phyloP scores from a whole-genome alignment of 345 rosid species.

The Corymbia maculata region DNA sequence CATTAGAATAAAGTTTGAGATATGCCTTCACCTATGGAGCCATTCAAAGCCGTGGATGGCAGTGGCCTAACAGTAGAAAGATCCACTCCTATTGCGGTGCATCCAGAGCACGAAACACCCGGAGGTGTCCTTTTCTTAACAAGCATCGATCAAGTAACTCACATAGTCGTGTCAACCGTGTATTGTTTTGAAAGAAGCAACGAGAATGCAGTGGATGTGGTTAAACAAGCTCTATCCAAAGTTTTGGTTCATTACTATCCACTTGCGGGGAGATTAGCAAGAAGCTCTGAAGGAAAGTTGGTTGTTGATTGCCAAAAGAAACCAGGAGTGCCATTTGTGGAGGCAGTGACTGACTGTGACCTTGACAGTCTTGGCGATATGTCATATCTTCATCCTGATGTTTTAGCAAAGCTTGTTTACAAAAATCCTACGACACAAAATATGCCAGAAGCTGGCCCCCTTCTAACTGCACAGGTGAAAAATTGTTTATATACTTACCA shows the following conservation, averaged over 20 bases:
- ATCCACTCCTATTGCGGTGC: not conserved
- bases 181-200: not conserved
- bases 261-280: constrained; percentile 47
- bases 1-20: not conserved
- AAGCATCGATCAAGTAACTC: not conserved
- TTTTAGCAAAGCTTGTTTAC: not conserved
- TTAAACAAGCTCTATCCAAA: constrained; percentile 42
- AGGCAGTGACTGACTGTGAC: constrained; percentile 20
- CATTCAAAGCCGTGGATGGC: not conserved
- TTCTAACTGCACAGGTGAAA: not conserved
- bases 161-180: not conserved
- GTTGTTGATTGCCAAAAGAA: constrained; percentile 17
- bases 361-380: constrained; percentile 27
- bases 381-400: not conserved
- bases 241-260: constrained; percentile 45
- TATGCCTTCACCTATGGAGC: not conserved
- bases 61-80: not conserved
- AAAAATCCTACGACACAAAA: not conserved
- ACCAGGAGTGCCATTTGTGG: constrained; percentile 44
- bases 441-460: not conserved
- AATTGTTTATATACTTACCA: not conserved
- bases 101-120: not conserved
- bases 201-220: constrained; percentile 16
- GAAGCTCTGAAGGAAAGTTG: constrained; percentile 21
- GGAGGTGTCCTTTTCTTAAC: not conserved